Evolutionary conservation across 768 basidiomycete species (phyloP).

Genomic region (Auriscalpium vulgare): DNA sequence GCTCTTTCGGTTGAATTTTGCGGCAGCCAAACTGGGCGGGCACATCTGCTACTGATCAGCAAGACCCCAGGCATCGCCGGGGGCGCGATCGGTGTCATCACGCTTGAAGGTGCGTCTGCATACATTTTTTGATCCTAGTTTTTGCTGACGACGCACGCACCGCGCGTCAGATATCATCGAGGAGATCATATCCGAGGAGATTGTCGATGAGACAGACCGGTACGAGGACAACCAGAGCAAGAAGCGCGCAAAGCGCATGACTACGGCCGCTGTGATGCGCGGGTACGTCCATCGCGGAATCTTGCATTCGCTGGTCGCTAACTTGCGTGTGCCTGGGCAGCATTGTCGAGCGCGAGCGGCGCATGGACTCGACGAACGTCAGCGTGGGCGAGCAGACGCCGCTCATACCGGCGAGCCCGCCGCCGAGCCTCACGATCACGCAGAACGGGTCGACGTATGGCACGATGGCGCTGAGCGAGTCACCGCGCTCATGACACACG

Average conservation of each 20-base stretch:
- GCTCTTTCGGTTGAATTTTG: slow-evolving; percentile 30
- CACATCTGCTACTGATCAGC: slow-evolving; percentile 84
- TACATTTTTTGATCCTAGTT: no score
- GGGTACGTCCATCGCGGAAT: slow-evolving; percentile 40
- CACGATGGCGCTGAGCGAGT: neutral
- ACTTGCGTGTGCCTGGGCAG: slow-evolving; percentile 21
- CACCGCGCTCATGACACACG: neutral
- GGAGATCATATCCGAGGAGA: slow-evolving; percentile 95
- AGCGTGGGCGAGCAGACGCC: slow-evolving; percentile 7
- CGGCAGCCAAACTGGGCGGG: slow-evolving; percentile 82
- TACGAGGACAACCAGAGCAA: slow-evolving; percentile 86
- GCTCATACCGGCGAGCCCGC: slow-evolving; percentile 1
- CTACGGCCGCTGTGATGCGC: slow-evolving; percentile 71
- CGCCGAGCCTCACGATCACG: neutral
- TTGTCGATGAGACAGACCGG: slow-evolving; percentile 90
- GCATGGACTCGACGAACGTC: neutral
- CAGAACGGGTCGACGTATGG: neutral
- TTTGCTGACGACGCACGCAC: no score
- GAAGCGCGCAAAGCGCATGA: slow-evolving; percentile 57
- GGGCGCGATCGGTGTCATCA: slow-evolving; percentile 88
- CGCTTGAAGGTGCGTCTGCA: slow-evolving; percentile 58
- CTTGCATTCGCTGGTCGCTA: neutral
- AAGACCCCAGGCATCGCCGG: slow-evolving; percentile 73
- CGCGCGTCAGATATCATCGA: slow-evolving; percentile 60
- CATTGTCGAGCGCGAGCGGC: slow-evolving; percentile 47